These are phyloP conservation scores for Chlorella vulgaris DNA, from an alignment of 139 green algal genomes.

Conservation along the genomic window DNA sequence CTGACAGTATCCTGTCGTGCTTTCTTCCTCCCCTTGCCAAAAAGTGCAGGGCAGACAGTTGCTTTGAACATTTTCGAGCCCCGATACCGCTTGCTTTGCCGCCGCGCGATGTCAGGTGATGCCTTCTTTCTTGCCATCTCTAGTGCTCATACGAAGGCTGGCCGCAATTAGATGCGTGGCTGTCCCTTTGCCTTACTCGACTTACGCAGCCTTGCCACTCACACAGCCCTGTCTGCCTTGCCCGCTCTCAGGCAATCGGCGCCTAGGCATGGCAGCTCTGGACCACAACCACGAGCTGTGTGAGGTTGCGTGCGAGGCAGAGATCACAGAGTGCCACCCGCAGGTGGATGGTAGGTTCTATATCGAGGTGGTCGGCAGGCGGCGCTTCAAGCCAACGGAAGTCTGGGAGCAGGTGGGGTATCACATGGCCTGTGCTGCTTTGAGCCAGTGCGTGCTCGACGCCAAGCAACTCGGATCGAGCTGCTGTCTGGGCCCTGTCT, in stretches of 20 bases:
- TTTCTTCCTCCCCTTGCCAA: neutral
- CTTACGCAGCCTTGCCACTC: too few relatives aligned
- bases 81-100: conserved; percentile 90
- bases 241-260: neutral
- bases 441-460: too few relatives aligned
- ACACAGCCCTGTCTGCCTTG: too few relatives aligned
- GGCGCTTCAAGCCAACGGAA: conserved; percentile 56
- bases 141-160: too few relatives aligned
- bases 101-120: conserved; percentile 78
- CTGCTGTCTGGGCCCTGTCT: neutral
- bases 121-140: too few relatives aligned
- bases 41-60: conserved; percentile 71
- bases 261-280: conserved; percentile 78
- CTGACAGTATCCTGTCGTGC: too few relatives aligned
- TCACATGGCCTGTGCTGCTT: fast-evolving
- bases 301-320: conserved; percentile 64
- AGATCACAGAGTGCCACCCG: conserved; percentile 80
- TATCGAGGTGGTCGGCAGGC: conserved; percentile 70
- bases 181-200: too few relatives aligned
- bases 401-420: conserved; percentile 50
- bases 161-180: too few relatives aligned
- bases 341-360: conserved; percentile 80
- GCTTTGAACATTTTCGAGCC: conserved; percentile 97
- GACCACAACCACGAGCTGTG: conserved; percentile 35
- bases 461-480: too few relatives aligned